A percentile compares a stretch with the other conserved stretches of the same genome.
These are phyloP conservation scores for Polysphondylium violaceum DNA, from an alignment of 78 protist genomes.

Conservation along the genomic window DNA sequence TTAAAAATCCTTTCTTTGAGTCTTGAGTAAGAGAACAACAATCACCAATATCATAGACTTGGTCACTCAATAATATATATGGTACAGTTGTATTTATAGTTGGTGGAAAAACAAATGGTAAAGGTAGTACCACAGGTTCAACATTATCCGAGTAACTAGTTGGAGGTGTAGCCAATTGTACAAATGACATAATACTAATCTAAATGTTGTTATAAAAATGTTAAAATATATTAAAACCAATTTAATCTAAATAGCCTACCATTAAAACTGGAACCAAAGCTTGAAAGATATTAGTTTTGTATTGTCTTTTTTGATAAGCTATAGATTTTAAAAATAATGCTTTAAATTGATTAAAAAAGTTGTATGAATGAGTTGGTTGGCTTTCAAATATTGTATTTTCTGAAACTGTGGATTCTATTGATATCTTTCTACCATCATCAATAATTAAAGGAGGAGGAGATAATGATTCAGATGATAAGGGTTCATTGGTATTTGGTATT, in stretches of 20 bases:
- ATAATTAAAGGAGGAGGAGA: background rate
- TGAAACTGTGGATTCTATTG: background rate
- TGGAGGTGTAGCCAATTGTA: conserved; percentile 30
- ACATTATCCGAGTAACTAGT: conserved; percentile 2
- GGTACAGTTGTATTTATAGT: conserved; percentile 1
- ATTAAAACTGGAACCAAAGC: conserved; percentile 49
- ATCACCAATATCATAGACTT: background rate
- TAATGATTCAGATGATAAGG: background rate
- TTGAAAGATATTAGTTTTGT: conserved; percentile 38
- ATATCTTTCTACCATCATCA: background rate
- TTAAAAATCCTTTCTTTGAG: conserved; percentile 1
- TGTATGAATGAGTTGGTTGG: background rate
- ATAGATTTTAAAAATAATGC: conserved; percentile 8
- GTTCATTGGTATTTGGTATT: background rate
- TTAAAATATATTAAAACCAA: background rate
- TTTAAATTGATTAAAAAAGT: conserved; percentile 23
- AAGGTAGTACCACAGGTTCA: conserved; percentile 6
- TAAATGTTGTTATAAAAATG: background rate
- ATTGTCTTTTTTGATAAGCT: conserved; percentile 26
- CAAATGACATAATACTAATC: conserved; percentile 39
- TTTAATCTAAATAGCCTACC: background rate
- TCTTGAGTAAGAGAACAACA: background rate
- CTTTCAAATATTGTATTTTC: background rate
- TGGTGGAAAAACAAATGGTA: conserved; percentile 29
- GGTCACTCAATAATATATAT: background rate